phyloP scores from a whole-genome alignment of 129 eudicot species.

The Ambrosia trifida region DNA sequence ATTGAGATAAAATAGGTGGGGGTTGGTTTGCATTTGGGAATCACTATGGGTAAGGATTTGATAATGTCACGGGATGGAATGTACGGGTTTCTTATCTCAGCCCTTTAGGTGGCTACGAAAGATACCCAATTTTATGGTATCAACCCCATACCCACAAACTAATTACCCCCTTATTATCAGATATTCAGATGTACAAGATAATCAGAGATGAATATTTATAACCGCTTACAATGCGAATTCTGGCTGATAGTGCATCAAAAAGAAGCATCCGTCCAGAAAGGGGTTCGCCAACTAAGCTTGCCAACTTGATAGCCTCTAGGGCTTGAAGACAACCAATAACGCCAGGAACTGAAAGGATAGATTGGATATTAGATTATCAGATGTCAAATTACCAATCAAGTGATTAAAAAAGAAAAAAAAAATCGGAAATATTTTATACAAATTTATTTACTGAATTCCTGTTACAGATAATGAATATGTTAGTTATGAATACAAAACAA shows the following conservation, averaged over 20 bases:
- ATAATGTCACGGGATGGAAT: background rate
- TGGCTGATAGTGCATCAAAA: constrained; percentile 88
- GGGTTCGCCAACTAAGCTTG: constrained; percentile 83
- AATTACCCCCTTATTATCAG: background rate
- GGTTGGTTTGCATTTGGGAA: background rate
- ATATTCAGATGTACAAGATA: background rate
- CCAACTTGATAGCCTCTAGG: constrained; percentile 83
- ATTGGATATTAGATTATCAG: background rate
- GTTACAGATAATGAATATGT: background rate
- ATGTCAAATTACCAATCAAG: background rate
- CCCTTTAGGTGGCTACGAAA: background rate
- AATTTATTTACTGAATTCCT: background rate
- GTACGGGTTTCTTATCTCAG: too few relatives aligned
- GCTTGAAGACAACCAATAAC: constrained; percentile 98
- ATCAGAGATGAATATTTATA: background rate
- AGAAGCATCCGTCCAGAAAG: constrained; percentile 93
- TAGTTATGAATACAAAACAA: background rate
- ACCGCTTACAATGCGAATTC: constrained; percentile 75
- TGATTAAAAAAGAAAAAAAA: background rate
- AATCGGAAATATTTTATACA: background rate
- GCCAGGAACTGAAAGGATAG: constrained; percentile 70
- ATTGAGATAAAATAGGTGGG: background rate
- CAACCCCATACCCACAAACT: background rate
- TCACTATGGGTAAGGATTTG: background rate
- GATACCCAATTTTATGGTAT: constrained; percentile 7